Percentiles rank a stretch among this genome's conserved stretches.
These are phyloP conservation scores for Xylaria sp. DNA, from an alignment of 2,329 filamentous ascomycete genomes.

Conservation along the genomic window DNA sequence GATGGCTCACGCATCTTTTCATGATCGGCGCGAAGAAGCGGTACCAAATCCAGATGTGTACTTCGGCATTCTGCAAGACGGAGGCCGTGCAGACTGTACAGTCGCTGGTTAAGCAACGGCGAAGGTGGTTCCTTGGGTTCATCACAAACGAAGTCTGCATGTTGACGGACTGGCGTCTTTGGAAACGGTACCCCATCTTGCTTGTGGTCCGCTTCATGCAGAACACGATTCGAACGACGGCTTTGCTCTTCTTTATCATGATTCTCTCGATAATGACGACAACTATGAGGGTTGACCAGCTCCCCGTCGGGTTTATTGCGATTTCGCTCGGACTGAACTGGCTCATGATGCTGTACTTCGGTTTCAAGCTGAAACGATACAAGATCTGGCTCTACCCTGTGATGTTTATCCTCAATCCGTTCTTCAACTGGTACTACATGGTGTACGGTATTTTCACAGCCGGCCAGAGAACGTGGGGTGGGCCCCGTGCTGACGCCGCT, in stretches of 20 bases:
- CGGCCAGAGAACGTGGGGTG: conserved; percentile 93
- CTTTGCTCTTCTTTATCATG: conserved; percentile 92
- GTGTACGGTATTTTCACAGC: conserved; percentile 95
- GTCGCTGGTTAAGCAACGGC: conserved; percentile 88
- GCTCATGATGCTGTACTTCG: conserved; percentile 95
- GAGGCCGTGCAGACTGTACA: conserved; percentile 89
- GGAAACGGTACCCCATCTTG: conserved; percentile 87
- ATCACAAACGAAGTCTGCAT: conserved; percentile 98
- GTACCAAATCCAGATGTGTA: conserved; percentile 98
- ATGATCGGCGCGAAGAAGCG: conserved; percentile 95
- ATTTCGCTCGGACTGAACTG: conserved; percentile 93
- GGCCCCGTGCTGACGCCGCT: conserved; percentile 86
- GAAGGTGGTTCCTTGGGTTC: conserved; percentile 95
- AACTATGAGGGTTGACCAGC: conserved; percentile 72
- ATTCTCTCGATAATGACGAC: conserved; percentile 84
- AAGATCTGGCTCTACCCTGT: conserved; percentile 95
- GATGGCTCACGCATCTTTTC: conserved; percentile 96
- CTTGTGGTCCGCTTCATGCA: conserved; percentile 89
- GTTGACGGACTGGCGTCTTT: conserved; percentile 91
- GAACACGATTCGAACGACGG: conserved; percentile 93
- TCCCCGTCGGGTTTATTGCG: conserved; percentile 91
- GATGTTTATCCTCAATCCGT: conserved; percentile 94
- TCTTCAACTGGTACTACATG: conserved; percentile 99
- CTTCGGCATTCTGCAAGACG: conserved; percentile 96
- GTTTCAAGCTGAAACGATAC: conserved; percentile 79